These are phyloP conservation scores for Perkinsus chesapeaki DNA, from an alignment of 169 alveolate species.

Conservation along the genomic window DNA sequence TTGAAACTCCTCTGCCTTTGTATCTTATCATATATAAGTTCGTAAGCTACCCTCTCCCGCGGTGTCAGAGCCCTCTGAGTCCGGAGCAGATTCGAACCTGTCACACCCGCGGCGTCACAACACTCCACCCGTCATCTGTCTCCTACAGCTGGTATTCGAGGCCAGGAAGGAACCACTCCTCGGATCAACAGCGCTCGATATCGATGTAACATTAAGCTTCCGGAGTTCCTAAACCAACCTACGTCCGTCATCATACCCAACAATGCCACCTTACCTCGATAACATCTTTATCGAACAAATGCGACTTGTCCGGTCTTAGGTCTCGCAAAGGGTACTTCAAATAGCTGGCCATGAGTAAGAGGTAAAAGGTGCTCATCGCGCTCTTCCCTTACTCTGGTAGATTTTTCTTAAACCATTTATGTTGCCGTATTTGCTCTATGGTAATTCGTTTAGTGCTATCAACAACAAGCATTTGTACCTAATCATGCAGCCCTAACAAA, in stretches of 20 bases:
- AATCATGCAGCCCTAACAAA: not conserved
- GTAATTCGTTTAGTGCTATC: conserved; percentile 51
- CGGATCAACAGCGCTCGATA: not conserved
- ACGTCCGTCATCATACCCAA: not conserved
- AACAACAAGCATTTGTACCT: conserved; percentile 51
- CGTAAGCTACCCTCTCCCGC: not conserved
- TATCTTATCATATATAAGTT: not conserved
- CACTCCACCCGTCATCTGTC: not conserved
- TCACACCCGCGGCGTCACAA: not conserved
- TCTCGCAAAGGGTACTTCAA: not conserved
- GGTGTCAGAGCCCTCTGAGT: not conserved
- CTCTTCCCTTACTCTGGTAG: conserved; percentile 10
- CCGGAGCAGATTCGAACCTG: not conserved
- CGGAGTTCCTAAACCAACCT: not conserved
- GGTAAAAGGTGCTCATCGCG: not conserved
- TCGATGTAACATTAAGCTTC: not conserved
- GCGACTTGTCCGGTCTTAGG: not conserved
- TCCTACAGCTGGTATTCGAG: not conserved
- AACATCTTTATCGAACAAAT: not conserved
- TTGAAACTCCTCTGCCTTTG: not conserved
- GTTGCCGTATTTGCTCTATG: conserved; percentile 38
- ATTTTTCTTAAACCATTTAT: conserved; percentile 30
- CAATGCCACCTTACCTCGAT: not conserved
- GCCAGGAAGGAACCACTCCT: not conserved
- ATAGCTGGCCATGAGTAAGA: not conserved